Base-by-base conservation (phyloP, 2,329 filamentous ascomycete species). In the Coniochaeta sp. region DNA sequence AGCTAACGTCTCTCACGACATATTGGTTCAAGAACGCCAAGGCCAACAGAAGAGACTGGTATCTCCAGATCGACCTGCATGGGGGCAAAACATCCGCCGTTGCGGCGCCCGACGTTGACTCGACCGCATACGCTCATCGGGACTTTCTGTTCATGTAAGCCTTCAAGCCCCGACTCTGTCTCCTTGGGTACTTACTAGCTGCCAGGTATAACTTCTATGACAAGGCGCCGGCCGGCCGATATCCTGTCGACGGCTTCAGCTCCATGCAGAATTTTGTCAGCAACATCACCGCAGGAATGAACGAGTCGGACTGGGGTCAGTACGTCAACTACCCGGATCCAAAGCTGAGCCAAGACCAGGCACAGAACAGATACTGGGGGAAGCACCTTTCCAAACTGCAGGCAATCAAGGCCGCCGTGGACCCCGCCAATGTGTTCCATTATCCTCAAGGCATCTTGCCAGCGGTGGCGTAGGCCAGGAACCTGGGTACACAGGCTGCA, bases 91-190 rank as follows among this genome's bases (percentile, higher is more conserved):
- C 66, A 53, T 71, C 70, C 42, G 67, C 65, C 22, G 62, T 74
- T 5, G 58, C 62, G 51, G 57, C 60, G 22, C 58, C 58, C 0
- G 57, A 63, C 12, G 56, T 55, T 13, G 55, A 63, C n/a, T 53
- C 62, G 20, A 67, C 70, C 6, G 63, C 69, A 6, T 74, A 73
- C 46, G 68, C 67, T 6, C 70, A 73, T 55, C 68, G 69, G n/a
- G 67, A 71, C 53, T 71, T 71, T 56, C 67, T 78, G 49, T 68
- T 77, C 28, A 75, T 80, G 54, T 69, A 75, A 14, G 71, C 77
- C 52, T 71, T 77, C 50, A n/a, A n/a, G n/a, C n/a, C n/a, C n/a
- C n/a, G n/a, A n/a, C n/a, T n/a, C n/a, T n/a, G n/a, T n/a, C n/a
- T n/a, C n/a, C n/a, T n/a, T n/a, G n/a, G n/a, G n/a, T n/a, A n/a